Conservation (phyloP, 192 early-diverging fungal genomes). For the Umbelopsis isabellina region DNA sequence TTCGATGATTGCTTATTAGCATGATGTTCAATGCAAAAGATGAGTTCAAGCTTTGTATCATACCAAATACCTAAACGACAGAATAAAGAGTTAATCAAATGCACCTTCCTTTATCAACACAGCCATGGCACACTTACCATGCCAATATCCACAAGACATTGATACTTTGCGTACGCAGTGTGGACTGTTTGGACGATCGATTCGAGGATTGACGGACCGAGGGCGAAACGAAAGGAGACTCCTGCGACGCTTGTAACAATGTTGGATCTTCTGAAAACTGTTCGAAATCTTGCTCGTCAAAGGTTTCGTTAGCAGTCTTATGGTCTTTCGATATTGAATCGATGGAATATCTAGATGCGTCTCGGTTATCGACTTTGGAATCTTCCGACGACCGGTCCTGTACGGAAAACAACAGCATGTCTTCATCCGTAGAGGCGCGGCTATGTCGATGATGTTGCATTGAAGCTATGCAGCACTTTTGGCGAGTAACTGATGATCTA, state of each 20-base stretch:
- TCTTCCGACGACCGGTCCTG: constrained; percentile 13
- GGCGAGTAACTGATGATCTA: too few species aligned
- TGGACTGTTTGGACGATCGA: neutral
- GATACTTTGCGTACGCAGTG: neutral
- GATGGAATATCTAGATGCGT: neutral
- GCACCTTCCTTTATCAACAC: neutral
- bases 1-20: neutral
- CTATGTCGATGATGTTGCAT: constrained; percentile 17
- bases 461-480: neutral
- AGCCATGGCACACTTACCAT: neutral
- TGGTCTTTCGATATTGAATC: neutral
- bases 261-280: neutral
- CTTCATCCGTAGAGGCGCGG: constrained; percentile 18
- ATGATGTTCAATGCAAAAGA: neutral
- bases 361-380: constrained; percentile 8
- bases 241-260: neutral
- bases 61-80: constrained; percentile 12
- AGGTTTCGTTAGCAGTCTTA: constrained; percentile 1
- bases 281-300: constrained; percentile 3
- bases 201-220: neutral
- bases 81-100: neutral
- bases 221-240: constrained; percentile 2
- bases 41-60: neutral
- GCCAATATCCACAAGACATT: constrained; percentile 21
- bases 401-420: constrained; percentile 11